These are phyloP conservation scores for Cladorrhinum samala DNA, from an alignment of 495 filamentous ascomycete genomes.

Conservation along the genomic window DNA sequence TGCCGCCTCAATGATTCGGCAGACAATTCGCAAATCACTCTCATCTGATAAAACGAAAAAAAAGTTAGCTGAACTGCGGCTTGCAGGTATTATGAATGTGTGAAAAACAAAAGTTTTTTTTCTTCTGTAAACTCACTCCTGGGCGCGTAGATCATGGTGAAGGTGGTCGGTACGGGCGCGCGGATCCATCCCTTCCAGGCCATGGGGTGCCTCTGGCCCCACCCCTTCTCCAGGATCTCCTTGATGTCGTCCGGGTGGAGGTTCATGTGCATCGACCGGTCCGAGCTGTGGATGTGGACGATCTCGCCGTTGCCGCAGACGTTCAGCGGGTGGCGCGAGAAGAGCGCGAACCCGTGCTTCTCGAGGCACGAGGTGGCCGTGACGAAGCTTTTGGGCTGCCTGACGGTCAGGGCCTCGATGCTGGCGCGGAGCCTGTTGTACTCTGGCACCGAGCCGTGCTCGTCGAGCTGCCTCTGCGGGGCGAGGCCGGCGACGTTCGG, in stretches of 20 bases:
- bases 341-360: conserved; percentile 70
- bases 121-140: conserved; percentile 30
- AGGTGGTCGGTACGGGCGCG: conserved; percentile 59
- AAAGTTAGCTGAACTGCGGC: not conserved
- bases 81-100: not conserved
- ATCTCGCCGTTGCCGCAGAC: conserved; percentile 69
- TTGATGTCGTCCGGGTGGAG: conserved; percentile 74
- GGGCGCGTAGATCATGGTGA: conserved; percentile 81
- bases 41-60: conserved; percentile 34
- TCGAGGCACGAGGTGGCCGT: conserved; percentile 69
- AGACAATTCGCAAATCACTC: conserved; percentile 60
- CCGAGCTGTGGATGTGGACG: conserved; percentile 69
- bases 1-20: conserved; percentile 66
- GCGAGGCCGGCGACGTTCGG: conserved; percentile 68
- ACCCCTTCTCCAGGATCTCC: conserved; percentile 69
- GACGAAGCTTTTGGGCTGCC: conserved; percentile 46
- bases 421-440: conserved; percentile 45
- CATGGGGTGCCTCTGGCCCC: conserved; percentile 86
- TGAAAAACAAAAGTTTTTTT: not conserved
- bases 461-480: conserved; percentile 69
- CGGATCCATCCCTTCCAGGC: conserved; percentile 48
- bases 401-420: conserved; percentile 45
- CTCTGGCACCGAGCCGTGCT: conserved; percentile 47
- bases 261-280: conserved; percentile 69
- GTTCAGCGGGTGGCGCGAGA: conserved; percentile 54